Evolutionary conservation across 345 rosid species (phyloP).

Genomic region (Pistacia atlantica): DNA sequence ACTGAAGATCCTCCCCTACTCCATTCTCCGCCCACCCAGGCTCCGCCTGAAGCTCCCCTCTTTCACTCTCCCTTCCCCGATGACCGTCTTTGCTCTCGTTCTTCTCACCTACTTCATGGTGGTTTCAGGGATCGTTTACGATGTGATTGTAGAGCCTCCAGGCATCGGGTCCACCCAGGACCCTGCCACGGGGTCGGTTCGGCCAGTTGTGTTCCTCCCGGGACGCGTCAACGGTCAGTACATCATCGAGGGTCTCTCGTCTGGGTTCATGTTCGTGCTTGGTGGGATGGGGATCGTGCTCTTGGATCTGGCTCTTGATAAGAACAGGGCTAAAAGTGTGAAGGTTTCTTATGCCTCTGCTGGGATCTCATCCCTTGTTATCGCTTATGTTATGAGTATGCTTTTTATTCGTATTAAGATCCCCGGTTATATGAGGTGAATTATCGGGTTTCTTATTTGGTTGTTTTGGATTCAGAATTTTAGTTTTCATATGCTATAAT

Average conservation of each 20-base stretch:
- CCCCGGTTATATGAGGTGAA: conserved; percentile 85
- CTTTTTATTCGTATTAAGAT: conserved; percentile 97
- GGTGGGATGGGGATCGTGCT: conserved; percentile 88
- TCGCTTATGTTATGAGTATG: conserved; percentile 90
- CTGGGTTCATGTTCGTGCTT: conserved; percentile 92
- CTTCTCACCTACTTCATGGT: conserved; percentile 97
- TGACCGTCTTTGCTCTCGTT: conserved; percentile 81
- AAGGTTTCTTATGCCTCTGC: conserved; percentile 82
- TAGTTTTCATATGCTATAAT: neutral
- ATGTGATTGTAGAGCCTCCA: conserved; percentile 95
- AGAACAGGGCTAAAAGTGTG: conserved; percentile 79
- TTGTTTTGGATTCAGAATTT: neutral
- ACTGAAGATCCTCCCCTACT: conserved; percentile 60
- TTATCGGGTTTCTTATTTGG: neutral
- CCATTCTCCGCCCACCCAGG: conserved; percentile 77
- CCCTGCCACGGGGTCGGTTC: conserved; percentile 77
- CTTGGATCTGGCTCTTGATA: conserved; percentile 86
- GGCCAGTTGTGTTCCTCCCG: conserved; percentile 87
- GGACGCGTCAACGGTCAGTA: conserved; percentile 97
- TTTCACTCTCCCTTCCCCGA: conserved; percentile 77
- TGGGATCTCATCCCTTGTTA: conserved; percentile 65
- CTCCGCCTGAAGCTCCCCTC: conserved; percentile 93
- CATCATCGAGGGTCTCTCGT: conserved; percentile 96
- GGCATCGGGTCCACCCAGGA: conserved; percentile 97
- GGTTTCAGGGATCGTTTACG: conserved; percentile 88